Evolutionary conservation across 208 protist species (phyloP).

Genomic region (Angomonas deanei): DNA sequence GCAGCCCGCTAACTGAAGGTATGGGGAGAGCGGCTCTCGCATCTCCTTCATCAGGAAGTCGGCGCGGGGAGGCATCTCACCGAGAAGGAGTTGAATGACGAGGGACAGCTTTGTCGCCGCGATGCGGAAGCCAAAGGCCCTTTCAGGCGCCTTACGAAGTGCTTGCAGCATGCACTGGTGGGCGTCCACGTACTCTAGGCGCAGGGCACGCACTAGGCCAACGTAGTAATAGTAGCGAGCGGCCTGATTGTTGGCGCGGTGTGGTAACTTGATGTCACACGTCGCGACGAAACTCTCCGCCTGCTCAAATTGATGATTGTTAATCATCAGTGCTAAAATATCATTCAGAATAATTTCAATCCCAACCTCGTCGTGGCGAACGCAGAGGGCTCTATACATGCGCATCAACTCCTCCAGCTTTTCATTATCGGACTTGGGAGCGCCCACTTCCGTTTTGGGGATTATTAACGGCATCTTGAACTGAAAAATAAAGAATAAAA

Average conservation of each 20-base stretch:
- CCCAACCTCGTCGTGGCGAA: conserved; percentile 86
- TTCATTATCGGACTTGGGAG: conserved; percentile 18
- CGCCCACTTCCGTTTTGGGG: background rate
- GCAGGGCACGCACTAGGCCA: conserved; percentile 93
- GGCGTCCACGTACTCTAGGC: conserved; percentile 95
- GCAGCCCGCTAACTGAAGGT: conserved; percentile 93
- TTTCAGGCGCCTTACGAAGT: conserved; percentile 94
- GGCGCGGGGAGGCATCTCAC: conserved; percentile 95
- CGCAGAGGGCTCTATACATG: conserved; percentile 75
- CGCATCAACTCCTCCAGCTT: conserved; percentile 68
- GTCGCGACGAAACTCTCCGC: conserved; percentile 81
- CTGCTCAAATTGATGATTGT: conserved; percentile 71
- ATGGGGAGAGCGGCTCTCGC: conserved; percentile 87
- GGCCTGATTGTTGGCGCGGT: conserved; percentile 89
- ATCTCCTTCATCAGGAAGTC: conserved; percentile 88
- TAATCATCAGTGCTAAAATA: conserved; percentile 74
- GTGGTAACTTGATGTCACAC: conserved; percentile 73
- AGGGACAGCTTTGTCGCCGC: conserved; percentile 91
- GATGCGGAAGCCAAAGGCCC: conserved; percentile 92
- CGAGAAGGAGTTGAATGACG: conserved; percentile 96
- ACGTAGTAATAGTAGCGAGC: conserved; percentile 96
- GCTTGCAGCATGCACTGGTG: conserved; percentile 92
- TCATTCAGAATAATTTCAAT: conserved; percentile 84
- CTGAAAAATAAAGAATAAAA: background rate
- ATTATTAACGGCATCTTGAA: conserved; percentile 15